A percentile compares a stretch with the other conserved stretches of the same genome.
Conservation (phyloP, 495 filamentous ascomycete genomes). For the Aspergillus cristatus region DNA sequence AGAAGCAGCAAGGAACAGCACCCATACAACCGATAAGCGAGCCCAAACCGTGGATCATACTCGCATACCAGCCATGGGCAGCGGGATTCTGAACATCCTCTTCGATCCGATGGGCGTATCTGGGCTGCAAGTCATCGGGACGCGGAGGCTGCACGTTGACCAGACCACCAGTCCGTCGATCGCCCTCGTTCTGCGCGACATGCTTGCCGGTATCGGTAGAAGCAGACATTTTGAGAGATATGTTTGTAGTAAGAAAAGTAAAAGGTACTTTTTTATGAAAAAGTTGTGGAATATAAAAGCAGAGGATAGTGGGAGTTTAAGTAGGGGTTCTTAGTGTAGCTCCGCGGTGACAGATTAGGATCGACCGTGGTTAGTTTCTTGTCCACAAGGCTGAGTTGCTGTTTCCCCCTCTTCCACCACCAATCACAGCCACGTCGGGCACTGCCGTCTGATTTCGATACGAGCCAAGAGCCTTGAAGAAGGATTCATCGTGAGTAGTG, state of each 20-base stretch:
- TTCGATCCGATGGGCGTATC: constrained; percentile 70
- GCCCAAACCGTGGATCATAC: constrained; percentile 64
- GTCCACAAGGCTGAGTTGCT: too few species aligned
- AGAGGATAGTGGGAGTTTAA: too few species aligned
- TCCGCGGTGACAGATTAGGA: not conserved
- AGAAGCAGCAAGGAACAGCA: constrained; percentile 85
- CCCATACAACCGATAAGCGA: constrained; percentile 68
- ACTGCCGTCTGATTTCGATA: too few species aligned
- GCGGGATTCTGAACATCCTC: constrained; percentile 52
- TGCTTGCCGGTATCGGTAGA: constrained; percentile 34
- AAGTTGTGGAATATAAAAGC: too few species aligned
- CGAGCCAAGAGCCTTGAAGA: too few species aligned
- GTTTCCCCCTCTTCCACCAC: too few species aligned
- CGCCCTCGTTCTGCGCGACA: constrained; percentile 15
- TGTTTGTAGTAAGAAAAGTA: not conserved
- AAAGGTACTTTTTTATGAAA: not conserved
- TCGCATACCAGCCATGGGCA: constrained; percentile 76
- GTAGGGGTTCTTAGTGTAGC: not conserved
- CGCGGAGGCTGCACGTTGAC: constrained; percentile 78
- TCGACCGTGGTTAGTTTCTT: too few species aligned
- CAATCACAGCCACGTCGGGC: too few species aligned
- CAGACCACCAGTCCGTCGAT: constrained; percentile 23
- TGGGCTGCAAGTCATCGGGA: constrained; percentile 76
- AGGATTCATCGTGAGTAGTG: too few species aligned
- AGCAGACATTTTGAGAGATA: constrained; percentile 17